phyloP scores from a whole-genome alignment of 202 grass and related monocot genomes.

The Eragrostis tef region DNA sequence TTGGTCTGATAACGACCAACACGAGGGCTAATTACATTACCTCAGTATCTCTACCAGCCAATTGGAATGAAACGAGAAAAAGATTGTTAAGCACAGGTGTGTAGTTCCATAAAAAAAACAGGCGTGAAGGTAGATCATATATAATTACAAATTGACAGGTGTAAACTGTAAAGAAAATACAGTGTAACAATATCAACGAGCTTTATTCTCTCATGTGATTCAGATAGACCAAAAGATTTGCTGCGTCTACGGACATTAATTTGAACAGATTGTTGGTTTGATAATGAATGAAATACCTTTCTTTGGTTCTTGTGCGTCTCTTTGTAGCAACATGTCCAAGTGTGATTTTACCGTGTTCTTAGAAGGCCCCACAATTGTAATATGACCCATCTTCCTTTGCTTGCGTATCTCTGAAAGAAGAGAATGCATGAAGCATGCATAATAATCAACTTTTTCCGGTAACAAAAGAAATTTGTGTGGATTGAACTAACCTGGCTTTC shows the following conservation, averaged over 20 bases:
- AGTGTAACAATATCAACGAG: neutral
- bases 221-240: constrained; percentile 21
- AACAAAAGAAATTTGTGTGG: constrained; percentile 20
- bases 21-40: too few species aligned
- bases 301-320: constrained; percentile 20
- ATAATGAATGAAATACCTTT: constrained; percentile 29
- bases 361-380: constrained; percentile 94
- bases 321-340: constrained; percentile 74
- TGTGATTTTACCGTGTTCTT: constrained; percentile 59
- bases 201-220: constrained; percentile 24
- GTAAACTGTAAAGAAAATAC: neutral
- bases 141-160: constrained; percentile 18
- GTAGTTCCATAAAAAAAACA: constrained; percentile 10
- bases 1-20: neutral
- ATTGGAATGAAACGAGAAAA: constrained; percentile 14
- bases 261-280: neutral
- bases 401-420: constrained; percentile 76
- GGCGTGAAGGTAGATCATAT: neutral
- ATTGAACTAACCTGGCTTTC: constrained; percentile 76
- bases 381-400: constrained; percentile 92
- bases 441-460: neutral
- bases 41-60: neutral
- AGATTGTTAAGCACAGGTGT: too few species aligned
- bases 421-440: constrained; percentile 29
- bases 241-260: neutral